Evolutionary conservation across 1,139 yeast species (phyloP), one percentile per base, ranked within the genome.

Genomic region (Saccharomyces hybrid): DNA sequence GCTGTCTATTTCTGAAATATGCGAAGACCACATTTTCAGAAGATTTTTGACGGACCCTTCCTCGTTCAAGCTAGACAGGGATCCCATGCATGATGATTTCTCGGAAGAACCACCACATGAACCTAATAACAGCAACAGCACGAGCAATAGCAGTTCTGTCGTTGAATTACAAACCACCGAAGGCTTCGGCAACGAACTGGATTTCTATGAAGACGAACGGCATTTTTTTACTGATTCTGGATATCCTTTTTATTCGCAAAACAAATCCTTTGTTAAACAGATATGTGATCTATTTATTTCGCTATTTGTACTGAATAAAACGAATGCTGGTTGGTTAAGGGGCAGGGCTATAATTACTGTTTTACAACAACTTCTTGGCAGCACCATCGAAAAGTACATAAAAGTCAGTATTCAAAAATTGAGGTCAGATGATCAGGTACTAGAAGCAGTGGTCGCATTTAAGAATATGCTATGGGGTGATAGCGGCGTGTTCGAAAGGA

Each of bases 321-420:
- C 87, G 1, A 83, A 81, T 54, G 57, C 65, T 29, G 79, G 81
- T 52, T 89, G 97, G 96, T 71, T 90, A 1, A 74, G 96, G 53
- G 97, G 97, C 0, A 75, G 91, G 51, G 97, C 97, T 0, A 76
- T 89, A 3, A 78, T 90, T 46, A 83, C 89, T 3, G 82, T 91
- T 3, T 74, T 90, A 47, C 97, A 90, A 68, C 97, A 89, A 68
- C 70, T 91, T 1, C 78, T 91, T 53, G 97, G 97, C 0, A 88
- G 95, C 2, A 86, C 97, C 0, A 84, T 90, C 55, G 97, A 91
- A 65, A 83, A 82, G 64, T 84, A 84, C 58, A 78, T 85, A 7
- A 73, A 82, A 47, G 78, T 77, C 13, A 71, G 72, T 60, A 77
- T 77, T 68, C 76, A 62, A 62, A 74, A 66, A 57, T 68, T 68